These are phyloP conservation scores for Chytriomyces sp. DNA, from an alignment of 192 early-diverging fungal species.

Conservation along the genomic window DNA sequence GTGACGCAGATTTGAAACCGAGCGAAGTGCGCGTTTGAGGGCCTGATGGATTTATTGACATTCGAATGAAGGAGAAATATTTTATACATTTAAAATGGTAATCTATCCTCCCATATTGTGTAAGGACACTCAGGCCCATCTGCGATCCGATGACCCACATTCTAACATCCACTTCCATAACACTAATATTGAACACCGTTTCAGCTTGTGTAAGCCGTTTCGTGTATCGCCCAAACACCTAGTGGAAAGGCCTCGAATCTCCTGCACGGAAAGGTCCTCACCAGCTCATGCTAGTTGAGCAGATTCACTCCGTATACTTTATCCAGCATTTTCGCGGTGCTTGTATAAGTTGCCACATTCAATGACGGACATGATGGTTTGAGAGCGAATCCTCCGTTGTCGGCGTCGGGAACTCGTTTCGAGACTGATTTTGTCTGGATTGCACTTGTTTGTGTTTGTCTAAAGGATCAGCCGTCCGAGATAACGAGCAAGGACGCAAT, in stretches of 20 bases:
- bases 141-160: neutral
- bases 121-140: constrained; percentile 13
- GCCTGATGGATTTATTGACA: too few relatives aligned
- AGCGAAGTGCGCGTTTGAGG: neutral
- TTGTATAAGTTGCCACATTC: too few relatives aligned
- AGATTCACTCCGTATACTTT: too few relatives aligned
- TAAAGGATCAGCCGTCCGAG: neutral
- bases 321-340: too few relatives aligned
- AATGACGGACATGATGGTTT: too few relatives aligned
- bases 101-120: too few relatives aligned
- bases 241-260: constrained; percentile 71
- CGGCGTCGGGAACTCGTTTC: too few relatives aligned
- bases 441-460: neutral
- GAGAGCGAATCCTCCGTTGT: too few relatives aligned
- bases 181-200: constrained; percentile 2
- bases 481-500: neutral
- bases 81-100: too few relatives aligned
- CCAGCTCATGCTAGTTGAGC: too few relatives aligned
- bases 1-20: neutral
- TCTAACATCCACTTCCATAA: constrained; percentile 25
- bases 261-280: neutral
- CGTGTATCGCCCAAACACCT: constrained; percentile 83
- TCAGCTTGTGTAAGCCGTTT: neutral
- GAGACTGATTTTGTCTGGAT: neutral
- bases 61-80: too few relatives aligned